A percentile compares a stretch with the other conserved stretches of the same genome.
phyloP scores from a whole-genome alignment of 352 stramenopile species.

The Phytophthora ohioensis region DNA sequence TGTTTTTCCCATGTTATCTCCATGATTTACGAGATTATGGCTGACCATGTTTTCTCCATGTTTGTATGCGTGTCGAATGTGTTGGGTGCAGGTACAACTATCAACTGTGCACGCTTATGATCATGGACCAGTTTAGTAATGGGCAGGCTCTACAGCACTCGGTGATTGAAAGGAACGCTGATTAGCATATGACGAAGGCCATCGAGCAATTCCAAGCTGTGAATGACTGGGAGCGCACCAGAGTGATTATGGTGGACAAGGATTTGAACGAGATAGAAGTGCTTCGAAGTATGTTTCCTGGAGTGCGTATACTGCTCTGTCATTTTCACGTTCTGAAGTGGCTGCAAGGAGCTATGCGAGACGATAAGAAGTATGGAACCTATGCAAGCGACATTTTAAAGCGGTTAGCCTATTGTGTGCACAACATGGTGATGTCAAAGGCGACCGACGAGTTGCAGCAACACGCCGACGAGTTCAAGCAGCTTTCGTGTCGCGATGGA shows the following conservation, averaged over 20 bases:
- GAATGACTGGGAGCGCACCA: too few species aligned
- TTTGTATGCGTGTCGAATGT: slow-evolving; percentile 6
- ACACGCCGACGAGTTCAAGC: slow-evolving; percentile 9
- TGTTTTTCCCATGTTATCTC: neutral
- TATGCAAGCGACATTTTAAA: slow-evolving; percentile 2
- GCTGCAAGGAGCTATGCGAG: neutral
- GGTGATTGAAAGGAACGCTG: slow-evolving; percentile 3
- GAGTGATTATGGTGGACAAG: too few species aligned
- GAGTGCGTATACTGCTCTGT: neutral
- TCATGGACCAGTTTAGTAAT: slow-evolving; percentile 14
- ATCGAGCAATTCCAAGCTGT: slow-evolving; percentile 11
- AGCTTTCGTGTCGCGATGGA: neutral
- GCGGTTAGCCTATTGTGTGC: slow-evolving; percentile 13
- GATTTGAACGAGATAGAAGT: slow-evolving; percentile 6
- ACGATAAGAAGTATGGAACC: slow-evolving; percentile 11
- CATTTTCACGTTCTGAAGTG: slow-evolving; percentile 17
- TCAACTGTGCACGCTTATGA: slow-evolving; percentile 12
- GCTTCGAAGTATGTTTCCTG: slow-evolving; percentile 1
- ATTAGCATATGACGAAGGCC: slow-evolving; percentile 12
- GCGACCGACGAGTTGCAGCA: neutral
- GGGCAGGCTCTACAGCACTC: slow-evolving; percentile 10
- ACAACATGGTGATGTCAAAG: slow-evolving; percentile 13
- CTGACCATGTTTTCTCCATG: slow-evolving; percentile 8
- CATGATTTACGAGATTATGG: neutral
- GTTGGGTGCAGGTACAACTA: slow-evolving; percentile 12